phyloP scores from a whole-genome alignment of 2,329 filamentous ascomycete genomes.

The Ophiostoma fasciatum region DNA sequence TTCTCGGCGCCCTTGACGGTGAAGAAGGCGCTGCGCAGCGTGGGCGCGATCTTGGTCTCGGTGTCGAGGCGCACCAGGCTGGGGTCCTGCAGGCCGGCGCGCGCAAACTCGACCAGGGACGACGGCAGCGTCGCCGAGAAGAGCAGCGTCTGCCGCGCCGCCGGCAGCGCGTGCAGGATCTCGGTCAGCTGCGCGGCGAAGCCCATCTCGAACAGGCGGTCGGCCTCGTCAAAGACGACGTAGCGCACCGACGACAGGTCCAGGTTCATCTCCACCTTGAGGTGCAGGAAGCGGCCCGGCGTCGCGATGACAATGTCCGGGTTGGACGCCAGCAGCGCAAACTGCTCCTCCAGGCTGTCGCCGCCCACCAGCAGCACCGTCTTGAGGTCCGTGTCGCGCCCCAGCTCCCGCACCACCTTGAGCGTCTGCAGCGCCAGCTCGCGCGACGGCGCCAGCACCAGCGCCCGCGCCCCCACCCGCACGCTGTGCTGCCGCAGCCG shows the following conservation, averaged over 20 bases:
- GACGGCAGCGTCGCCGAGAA: constrained; percentile 94
- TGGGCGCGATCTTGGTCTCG: constrained; percentile 90
- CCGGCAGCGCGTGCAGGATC: constrained; percentile 77
- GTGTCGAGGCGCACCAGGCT: constrained; percentile 80
- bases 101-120: constrained; percentile 87
- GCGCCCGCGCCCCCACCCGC: constrained; percentile 68
- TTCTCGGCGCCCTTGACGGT: constrained; percentile 85
- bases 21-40: constrained; percentile 92
- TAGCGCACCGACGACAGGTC: constrained; percentile 86
- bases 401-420: constrained; percentile 91
- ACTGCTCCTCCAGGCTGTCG: constrained; percentile 92
- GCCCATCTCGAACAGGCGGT: constrained; percentile 96
- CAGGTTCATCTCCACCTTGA: constrained; percentile 92
- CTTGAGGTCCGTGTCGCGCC: constrained; percentile 78
- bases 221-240: constrained; percentile 94
- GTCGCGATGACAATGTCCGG: constrained; percentile 97
- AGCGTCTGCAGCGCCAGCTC: constrained; percentile 90
- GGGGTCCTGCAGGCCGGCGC: constrained; percentile 85
- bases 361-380: constrained; percentile 85
- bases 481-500: constrained; percentile 77
- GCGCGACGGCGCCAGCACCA: constrained; percentile 84
- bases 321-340: constrained; percentile 80
- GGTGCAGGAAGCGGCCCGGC: constrained; percentile 85
- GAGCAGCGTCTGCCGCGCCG: constrained; percentile 73
- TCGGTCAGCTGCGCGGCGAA: constrained; percentile 88